Base-by-base conservation (phyloP, 192 early-diverging fungal genomes). In the Podila epicladia region DNA sequence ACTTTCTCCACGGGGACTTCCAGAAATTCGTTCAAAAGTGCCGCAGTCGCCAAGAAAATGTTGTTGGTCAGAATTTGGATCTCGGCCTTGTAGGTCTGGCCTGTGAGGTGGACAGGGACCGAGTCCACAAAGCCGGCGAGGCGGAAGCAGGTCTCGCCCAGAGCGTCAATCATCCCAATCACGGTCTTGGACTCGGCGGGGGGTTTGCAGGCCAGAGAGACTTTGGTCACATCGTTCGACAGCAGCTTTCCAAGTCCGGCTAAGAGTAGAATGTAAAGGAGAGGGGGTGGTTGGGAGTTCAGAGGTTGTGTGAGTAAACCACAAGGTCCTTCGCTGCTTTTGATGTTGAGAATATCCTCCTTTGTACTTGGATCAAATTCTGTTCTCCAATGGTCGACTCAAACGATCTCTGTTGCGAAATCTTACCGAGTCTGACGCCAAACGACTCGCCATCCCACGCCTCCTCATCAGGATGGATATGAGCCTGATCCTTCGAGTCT, bases 121-220 rank as follows among this genome's bases (percentile, higher is more conserved):
- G 82, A 74, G 20, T 83, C 84, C 13, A 72, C 70, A 67, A 73
- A 82, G 11, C 84, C 84, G n/a, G 71, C 72, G 41, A 85, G 72
- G 5, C 82, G 75, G 59, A 85, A 85, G n/a, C 64, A 71, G 0
- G 84, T 82, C 37, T 85, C 82, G 11, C 67, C 82, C 24, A 85
- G 49, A 1, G 71, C 58, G n/a, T 82, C 66, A 28, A 85, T 69
- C 62, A 79, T 83, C 4, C 65, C 69, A 28, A 80, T 62, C 22
- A 82, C 84, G 5, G 69, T 62, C 59, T 70, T 70, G 26, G 82
- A 50, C 15, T 77, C 71, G 41, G 75, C 83, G 3, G 84, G 82
- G 20, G 84, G 84, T 63, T 85, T 85, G 37, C 82, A 85, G 4
- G 82, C 72, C 19, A 85, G 48, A 24, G 82, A 64, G 3, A 75